Conservation (phyloP, 1,284 basidiomycete species). For the Apiotrichum veenhuisii region DNA sequence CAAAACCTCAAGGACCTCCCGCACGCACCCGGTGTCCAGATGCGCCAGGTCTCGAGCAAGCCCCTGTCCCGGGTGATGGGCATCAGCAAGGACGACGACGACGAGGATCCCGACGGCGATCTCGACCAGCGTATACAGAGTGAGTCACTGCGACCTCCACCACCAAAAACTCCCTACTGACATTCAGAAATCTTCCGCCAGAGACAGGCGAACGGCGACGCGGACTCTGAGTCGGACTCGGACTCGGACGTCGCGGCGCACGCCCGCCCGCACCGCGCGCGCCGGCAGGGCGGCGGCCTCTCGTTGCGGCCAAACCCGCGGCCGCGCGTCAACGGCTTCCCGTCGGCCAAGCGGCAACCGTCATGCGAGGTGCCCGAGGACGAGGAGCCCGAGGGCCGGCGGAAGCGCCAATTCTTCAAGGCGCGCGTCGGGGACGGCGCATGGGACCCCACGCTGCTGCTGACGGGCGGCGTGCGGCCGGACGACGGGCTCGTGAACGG, state of each 20-base stretch:
- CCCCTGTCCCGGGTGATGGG: constrained; percentile 40
- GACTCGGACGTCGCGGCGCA: constrained; percentile 23
- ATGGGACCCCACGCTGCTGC: constrained; percentile 19
- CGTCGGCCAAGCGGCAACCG: constrained; percentile 16
- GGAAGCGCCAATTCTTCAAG: constrained; percentile 25
- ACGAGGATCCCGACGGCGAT: constrained; percentile 48
- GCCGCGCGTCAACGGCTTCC: constrained; percentile 20
- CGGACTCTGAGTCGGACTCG: constrained; percentile 27
- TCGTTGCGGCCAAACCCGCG: constrained; percentile 22
- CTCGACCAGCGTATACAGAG: constrained; percentile 46
- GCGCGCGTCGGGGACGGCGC: constrained; percentile 16
- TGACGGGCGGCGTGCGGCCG: constrained; percentile 11
- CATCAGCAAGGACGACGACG: constrained; percentile 37
- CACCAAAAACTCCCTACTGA: neutral
- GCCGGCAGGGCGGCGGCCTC: constrained; percentile 24
- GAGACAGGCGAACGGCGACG: constrained; percentile 21
- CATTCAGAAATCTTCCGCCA: constrained; percentile 24
- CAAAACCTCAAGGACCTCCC: constrained; percentile 73
- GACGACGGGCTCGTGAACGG: constrained; percentile 20
- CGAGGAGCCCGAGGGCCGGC: constrained; percentile 15
- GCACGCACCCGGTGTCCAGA: constrained; percentile 78
- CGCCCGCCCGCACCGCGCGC: constrained; percentile 21
- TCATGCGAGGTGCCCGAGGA: constrained; percentile 13
- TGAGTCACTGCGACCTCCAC: constrained; percentile 27
- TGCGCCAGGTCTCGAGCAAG: constrained; percentile 72